Evolutionary conservation across 768 basidiomycete genomes (phyloP).

Genomic region (Piloderma croceum): DNA sequence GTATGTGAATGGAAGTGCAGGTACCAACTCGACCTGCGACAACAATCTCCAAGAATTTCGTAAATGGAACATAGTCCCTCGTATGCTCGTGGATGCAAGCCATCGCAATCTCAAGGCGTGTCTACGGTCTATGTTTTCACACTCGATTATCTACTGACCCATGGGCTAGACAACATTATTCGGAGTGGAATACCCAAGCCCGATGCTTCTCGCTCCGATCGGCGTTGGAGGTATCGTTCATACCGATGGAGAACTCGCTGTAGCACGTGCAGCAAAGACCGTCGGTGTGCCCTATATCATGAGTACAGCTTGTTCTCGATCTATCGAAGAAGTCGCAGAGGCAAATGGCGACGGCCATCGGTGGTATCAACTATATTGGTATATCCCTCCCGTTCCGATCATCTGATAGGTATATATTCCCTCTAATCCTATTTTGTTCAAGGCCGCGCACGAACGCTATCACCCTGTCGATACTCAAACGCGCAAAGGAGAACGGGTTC

Average conservation of each 20-base stretch:
- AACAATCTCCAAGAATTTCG: constrained; percentile 62
- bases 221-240: constrained; percentile 76
- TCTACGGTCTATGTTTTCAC: not conserved
- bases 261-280: constrained; percentile 57
- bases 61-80: constrained; percentile 71
- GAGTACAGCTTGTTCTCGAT: constrained; percentile 67
- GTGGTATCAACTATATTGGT: constrained; percentile 86
- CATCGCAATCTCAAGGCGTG: constrained; percentile 55
- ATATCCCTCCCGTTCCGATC: constrained; percentile 8
- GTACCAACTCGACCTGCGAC: constrained; percentile 57
- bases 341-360: constrained; percentile 59
- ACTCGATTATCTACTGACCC: not conserved
- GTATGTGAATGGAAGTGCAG: constrained; percentile 77
- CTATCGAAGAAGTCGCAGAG: constrained; percentile 72
- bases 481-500: constrained; percentile 64
- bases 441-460: constrained; percentile 63
- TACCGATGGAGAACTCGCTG: constrained; percentile 64
- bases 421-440: not conserved
- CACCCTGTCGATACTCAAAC: constrained; percentile 56
- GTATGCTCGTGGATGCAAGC: constrained; percentile 64
- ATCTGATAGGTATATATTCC: no score
- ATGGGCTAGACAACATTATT: constrained; percentile 58
- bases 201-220: constrained; percentile 65
- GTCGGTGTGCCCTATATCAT: constrained; percentile 67
- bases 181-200: constrained; percentile 56